Evolutionary conservation across 495 filamentous ascomycete genomes (phyloP), one percentile per base, ranked within the genome.

Genomic region (Thermochaetoides thermophila): DNA sequence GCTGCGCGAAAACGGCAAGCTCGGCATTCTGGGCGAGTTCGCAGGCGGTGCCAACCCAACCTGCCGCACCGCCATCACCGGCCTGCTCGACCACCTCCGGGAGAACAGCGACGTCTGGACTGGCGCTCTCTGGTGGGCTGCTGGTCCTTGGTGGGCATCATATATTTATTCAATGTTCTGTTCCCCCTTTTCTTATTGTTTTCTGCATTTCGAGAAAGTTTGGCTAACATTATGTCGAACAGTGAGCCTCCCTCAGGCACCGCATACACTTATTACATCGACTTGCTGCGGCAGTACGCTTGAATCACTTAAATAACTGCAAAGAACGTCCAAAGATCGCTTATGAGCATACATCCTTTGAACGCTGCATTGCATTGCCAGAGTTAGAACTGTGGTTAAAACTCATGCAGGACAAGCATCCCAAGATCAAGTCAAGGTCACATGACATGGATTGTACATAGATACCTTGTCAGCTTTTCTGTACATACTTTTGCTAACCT

Each of bases 41-140:
- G 80, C 76, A 17, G 80, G 72, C 29, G 80, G 77, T 26, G 57
- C 67, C 40, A 84, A 84, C 52, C 40, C 57, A 0, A 60, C 57
- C 32, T 86, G 80, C 49, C 55, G 78, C 58, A 40, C 46, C 9
- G 78, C 79, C 23, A 57, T 84, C 21, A 63, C 64, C 44, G 73
- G 68, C 17, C 66, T 83, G 62, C 59, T 84, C 35, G 52, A 61
- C 27, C 64, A 70, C 48, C 61, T 84, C 57, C 44, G 57, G 19
- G 65, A 64, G 17, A 75, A 74, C 48, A 66, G 53, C 16, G 80
- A 83, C 39, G 76, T 81, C 20, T 84, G 81, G 81, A 59, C 61
- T 20, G 78, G 78, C 1, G 78, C 67, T 22, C 37, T 73, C 14
- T 81, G 75, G 75, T 84, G 79, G 79, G 63, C 67, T n/a, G 78